phyloP scores from a whole-genome alignment of 192 early-diverging fungal genomes.

The Backusella circina region DNA sequence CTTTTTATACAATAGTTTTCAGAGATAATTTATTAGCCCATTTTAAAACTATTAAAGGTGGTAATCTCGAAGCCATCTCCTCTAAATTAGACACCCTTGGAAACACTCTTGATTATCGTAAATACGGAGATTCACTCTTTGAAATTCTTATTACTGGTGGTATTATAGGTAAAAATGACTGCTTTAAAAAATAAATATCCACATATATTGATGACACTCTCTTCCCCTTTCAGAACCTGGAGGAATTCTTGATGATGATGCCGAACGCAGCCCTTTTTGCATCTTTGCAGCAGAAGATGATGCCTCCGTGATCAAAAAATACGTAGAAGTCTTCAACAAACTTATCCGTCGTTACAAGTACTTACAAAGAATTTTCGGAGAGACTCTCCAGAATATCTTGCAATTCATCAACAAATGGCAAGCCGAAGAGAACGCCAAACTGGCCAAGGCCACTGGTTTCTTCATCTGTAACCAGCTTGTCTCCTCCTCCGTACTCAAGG shows the following conservation, averaged over 20 bases:
- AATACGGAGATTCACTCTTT: constrained; percentile 93
- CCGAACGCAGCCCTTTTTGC: constrained; percentile 76
- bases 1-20: constrained; percentile 41
- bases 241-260: constrained; percentile 76
- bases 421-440: constrained; percentile 71
- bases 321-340: constrained; percentile 85
- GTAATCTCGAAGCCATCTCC: constrained; percentile 73
- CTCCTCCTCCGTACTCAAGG: constrained; percentile 66
- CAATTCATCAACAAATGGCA: constrained; percentile 90
- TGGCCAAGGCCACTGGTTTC: constrained; percentile 74
- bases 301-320: constrained; percentile 62
- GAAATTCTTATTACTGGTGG: constrained; percentile 92
- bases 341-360: constrained; percentile 95
- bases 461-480: constrained; percentile 68
- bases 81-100: constrained; percentile 74
- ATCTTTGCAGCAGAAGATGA: constrained; percentile 70
- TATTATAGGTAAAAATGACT: constrained; percentile 61
- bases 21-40: constrained; percentile 54
- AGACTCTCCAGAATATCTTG: constrained; percentile 78
- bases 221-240: constrained; percentile 59
- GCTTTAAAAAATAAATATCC: too few species aligned
- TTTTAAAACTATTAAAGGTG: constrained; percentile 42
- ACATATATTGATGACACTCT: not conserved
- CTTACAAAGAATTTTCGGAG: constrained; percentile 82
- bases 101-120: constrained; percentile 90